phyloP scores from a whole-genome alignment of 441 rosid species.

The Croton setiger region DNA sequence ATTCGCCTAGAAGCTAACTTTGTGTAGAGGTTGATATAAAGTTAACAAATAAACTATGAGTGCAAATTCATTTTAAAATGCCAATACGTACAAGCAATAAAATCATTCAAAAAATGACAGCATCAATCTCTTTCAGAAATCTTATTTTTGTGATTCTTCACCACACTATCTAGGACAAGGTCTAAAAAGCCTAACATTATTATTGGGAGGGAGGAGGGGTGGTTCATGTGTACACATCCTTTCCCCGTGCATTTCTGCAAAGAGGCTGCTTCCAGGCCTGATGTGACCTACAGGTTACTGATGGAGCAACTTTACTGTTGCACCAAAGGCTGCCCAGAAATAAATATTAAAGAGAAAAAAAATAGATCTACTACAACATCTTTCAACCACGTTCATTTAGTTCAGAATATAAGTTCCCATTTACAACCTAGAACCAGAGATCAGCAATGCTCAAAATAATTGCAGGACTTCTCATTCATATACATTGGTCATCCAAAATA shows the following conservation, averaged over 20 bases:
- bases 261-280: no score
- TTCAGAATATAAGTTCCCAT: neutral
- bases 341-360: neutral
- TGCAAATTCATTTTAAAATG: neutral
- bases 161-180: neutral
- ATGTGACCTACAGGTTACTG: no score
- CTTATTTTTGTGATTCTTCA: neutral
- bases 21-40: neutral
- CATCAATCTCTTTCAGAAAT: neutral
- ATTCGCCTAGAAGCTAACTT: neutral
- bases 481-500: neutral
- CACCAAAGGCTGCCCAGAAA: neutral
- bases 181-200: neutral
- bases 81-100: neutral
- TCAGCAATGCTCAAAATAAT: neutral
- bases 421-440: neutral
- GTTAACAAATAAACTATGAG: neutral
- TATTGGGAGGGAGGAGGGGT: neutral
- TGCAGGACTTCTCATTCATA: neutral
- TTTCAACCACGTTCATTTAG: neutral
- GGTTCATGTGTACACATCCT: no score
- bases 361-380: neutral
- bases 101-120: slow-evolving; percentile 6
- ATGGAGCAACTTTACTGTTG: no score
- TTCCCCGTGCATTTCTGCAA: no score